A percentile compares a stretch with the other conserved stretches of the same genome.
phyloP scores from a whole-genome alignment of 2,329 filamentous ascomycete species.

The Aspergillus costaricaensis region DNA sequence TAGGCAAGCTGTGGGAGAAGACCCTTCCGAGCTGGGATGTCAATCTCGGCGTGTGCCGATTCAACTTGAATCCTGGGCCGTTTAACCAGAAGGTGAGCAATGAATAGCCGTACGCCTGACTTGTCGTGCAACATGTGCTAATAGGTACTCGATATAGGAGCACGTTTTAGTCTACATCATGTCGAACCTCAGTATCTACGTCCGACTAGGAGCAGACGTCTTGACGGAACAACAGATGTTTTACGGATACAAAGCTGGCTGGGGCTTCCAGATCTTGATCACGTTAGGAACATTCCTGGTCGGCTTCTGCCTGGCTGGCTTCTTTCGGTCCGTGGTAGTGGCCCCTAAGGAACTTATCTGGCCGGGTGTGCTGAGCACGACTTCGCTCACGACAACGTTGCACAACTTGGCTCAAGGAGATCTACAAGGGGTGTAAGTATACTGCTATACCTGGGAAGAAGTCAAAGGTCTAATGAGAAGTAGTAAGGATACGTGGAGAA shows the following conservation, averaged over 20 bases:
- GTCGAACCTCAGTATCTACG: slow-evolving; percentile 33
- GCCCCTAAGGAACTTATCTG: slow-evolving; percentile 62
- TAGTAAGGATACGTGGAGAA: slow-evolving; percentile 43
- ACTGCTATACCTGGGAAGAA: not conserved
- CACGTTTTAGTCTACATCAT: slow-evolving; percentile 32
- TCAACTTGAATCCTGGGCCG: slow-evolving; percentile 32
- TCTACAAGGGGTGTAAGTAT: slow-evolving; percentile 41
- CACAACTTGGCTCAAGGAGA: slow-evolving; percentile 58
- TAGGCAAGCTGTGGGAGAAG: slow-evolving; percentile 29
- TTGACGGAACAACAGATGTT: slow-evolving; percentile 33
- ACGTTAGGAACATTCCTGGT: slow-evolving; percentile 68
- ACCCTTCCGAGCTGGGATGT: slow-evolving; percentile 24
- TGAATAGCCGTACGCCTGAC: too few relatives aligned
- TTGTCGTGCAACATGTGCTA: not conserved
- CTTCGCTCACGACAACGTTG: slow-evolving; percentile 69
- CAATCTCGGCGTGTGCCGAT: slow-evolving; percentile 16
- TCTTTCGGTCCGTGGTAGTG: slow-evolving; percentile 61
- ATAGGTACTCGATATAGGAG: slow-evolving; percentile 18
- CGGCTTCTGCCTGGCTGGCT: slow-evolving; percentile 60
- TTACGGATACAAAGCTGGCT: slow-evolving; percentile 28
- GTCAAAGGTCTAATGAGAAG: not conserved
- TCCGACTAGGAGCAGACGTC: slow-evolving; percentile 29
- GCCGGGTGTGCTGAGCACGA: slow-evolving; percentile 55
- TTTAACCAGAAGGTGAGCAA: slow-evolving; percentile 32
- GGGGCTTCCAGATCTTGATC: slow-evolving; percentile 43